Evolutionary conservation across 2,329 filamentous ascomycete genomes (phyloP), one percentile per base, ranked within the genome.

Genomic region (Byssoonygena ceratinophila): DNA sequence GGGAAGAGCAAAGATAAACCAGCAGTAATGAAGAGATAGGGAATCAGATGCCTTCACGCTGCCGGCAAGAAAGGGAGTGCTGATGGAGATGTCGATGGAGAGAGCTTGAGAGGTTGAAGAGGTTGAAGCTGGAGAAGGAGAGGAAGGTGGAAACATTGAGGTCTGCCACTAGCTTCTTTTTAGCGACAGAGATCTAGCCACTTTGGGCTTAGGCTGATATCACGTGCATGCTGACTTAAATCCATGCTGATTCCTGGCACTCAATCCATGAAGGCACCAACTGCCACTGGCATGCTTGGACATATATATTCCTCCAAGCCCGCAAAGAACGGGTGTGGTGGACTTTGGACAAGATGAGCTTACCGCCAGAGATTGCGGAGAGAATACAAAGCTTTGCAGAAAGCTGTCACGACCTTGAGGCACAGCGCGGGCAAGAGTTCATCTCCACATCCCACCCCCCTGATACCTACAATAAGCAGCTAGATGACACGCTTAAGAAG

Each of bases 401-500:
- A 44, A 65, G 63, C 43, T 66, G 67, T 44, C 61, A 60, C 46
- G 62, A 63, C 37, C 61, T 63, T 20, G 67, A 71, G 55, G 58
- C 60, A n/a, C 60, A 66, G 51, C 63, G 65, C 44, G 57, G 56
- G 12, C 52, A 61, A 29, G 60, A 67, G 20, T 61, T 59, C 46
- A 56, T 65, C 8, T 64, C 58, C 43, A 50, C 59, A 25, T 59
- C 62, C 16, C 59, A 61, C 46, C n/a, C n/a, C n/a, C 55, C 68
- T 29, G 63, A 66, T 51, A 59, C 59, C 14, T 70, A 71, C 57
- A 63, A 66, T 20, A 60, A 57, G 39, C 64, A 60, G 25, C 71
- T 91, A 41, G 79, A 87, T 53, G 76, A 78, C 51, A 87, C 85
- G 1, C 62, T 90, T 41, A 76, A 75, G 56, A 81, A 84, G 62